A percentile compares a stretch with the other conserved stretches of the same genome.
These are phyloP conservation scores for Sanghuangporus sanghuang DNA, from an alignment of 1,284 basidiomycete genomes.

Conservation along the genomic window DNA sequence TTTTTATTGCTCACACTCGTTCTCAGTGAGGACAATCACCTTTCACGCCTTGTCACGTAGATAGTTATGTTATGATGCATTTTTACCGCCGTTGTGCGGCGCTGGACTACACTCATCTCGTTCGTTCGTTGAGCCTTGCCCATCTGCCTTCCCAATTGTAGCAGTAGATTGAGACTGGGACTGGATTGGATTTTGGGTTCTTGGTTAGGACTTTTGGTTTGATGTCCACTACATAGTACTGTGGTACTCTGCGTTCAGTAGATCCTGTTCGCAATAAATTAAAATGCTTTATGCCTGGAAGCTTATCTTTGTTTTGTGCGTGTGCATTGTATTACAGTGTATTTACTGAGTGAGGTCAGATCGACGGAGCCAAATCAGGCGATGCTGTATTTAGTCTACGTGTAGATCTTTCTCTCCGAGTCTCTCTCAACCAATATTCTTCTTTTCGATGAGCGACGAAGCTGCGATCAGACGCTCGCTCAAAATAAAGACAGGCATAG, in stretches of 20 bases:
- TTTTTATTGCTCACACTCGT: neutral
- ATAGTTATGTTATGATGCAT: neutral
- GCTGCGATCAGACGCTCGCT: slow-evolving; percentile 57
- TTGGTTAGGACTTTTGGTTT: neutral
- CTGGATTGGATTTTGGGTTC: neutral
- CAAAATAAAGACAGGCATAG: slow-evolving; percentile 74
- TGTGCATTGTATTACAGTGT: no score
- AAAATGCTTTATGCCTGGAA: neutral
- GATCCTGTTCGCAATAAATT: neutral
- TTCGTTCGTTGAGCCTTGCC: neutral
- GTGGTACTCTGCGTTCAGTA: neutral
- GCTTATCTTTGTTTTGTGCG: neutral
- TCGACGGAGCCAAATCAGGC: no score
- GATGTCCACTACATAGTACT: neutral
- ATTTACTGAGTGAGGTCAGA: no score
- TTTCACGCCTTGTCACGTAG: neutral
- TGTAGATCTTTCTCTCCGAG: no score
- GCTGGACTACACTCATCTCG: neutral
- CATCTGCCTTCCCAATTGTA: neutral
- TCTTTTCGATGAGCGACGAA: slow-evolving; percentile 40
- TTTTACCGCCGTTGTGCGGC: slow-evolving; percentile 1
- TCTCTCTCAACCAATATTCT: neutral
- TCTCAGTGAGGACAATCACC: neutral
- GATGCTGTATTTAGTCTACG: no score
- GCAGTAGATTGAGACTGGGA: neutral